phyloP scores from a whole-genome alignment of 768 basidiomycete species.

The Podaxis carcinomalis region DNA sequence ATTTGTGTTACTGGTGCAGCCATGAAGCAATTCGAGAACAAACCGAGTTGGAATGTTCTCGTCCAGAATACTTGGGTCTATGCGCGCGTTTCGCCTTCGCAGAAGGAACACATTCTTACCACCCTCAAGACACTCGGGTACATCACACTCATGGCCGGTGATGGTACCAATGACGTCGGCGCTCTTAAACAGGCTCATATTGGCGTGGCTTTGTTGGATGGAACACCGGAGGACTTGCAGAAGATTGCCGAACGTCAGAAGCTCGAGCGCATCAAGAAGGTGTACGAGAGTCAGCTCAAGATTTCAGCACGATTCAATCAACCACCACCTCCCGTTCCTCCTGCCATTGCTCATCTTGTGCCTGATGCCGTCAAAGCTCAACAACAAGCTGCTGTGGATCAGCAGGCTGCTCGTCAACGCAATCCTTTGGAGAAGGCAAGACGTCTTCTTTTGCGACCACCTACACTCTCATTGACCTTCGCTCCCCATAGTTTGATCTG shows the following conservation, averaged over 20 bases:
- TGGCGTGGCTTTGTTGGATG: constrained; percentile 89
- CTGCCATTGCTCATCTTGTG: constrained; percentile 80
- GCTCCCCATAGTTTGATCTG: constrained; percentile 26
- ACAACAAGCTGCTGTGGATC: constrained; percentile 66
- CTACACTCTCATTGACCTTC: constrained; percentile 2
- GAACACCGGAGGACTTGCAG: constrained; percentile 85
- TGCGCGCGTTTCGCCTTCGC: constrained; percentile 91
- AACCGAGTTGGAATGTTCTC: constrained; percentile 70
- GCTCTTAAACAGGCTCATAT: constrained; percentile 98
- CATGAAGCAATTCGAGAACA: constrained; percentile 78
- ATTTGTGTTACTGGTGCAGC: constrained; percentile 96
- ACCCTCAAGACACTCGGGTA: constrained; percentile 88
- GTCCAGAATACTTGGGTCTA: constrained; percentile 98
- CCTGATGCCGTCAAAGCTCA: constrained; percentile 92
- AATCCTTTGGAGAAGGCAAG: constrained; percentile 91
- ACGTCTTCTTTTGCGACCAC: constrained; percentile 10
- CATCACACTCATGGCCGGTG: constrained; percentile 95
- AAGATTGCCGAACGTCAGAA: constrained; percentile 92
- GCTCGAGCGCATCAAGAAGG: constrained; percentile 89
- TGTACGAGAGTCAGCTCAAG: constrained; percentile 93
- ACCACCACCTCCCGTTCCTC: constrained; percentile 90
- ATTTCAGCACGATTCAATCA: constrained; percentile 89
- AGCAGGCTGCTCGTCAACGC: constrained; percentile 61
- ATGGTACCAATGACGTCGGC: constrained; percentile 98
- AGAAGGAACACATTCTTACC: constrained; percentile 95